Conservation (phyloP, 1,139 yeast genomes). For the Hemisphaericaspora xylofermentans region DNA sequence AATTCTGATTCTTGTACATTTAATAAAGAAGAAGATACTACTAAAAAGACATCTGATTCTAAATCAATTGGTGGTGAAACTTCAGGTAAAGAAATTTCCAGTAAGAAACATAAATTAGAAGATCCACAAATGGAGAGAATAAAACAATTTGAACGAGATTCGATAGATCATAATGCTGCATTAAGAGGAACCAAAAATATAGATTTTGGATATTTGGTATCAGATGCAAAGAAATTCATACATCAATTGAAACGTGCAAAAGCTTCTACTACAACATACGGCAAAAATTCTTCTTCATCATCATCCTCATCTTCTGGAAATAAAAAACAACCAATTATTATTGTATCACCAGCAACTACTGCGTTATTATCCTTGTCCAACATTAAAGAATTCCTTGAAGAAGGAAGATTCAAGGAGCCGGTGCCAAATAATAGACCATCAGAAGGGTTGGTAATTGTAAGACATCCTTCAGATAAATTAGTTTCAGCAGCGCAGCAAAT, state of each 20-base stretch:
- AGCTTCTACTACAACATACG: conserved; percentile 14
- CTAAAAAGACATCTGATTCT: conserved; percentile 7
- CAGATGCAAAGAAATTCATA: conserved; percentile 68
- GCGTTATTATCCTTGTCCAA: conserved; percentile 79
- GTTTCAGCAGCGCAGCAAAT: conserved; percentile 57
- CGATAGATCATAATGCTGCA: conserved; percentile 76
- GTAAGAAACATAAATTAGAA: conserved; percentile 29
- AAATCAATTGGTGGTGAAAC: conserved; percentile 6
- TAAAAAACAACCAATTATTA: conserved; percentile 83
- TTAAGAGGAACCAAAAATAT: conserved; percentile 75
- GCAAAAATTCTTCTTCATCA: not conserved
- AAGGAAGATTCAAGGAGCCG: conserved; percentile 70
- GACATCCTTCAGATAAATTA: conserved; percentile 56
- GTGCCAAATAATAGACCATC: conserved; percentile 38
- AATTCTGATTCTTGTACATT: conserved; percentile 57
- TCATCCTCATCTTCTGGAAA: not conserved
- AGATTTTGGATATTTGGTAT: conserved; percentile 71
- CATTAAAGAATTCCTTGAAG: conserved; percentile 77
- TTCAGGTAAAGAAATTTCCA: conserved; percentile 8
- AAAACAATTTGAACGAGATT: conserved; percentile 58
- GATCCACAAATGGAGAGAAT: conserved; percentile 62
- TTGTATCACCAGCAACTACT: conserved; percentile 93
- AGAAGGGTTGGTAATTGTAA: conserved; percentile 49
- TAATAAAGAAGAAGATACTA: conserved; percentile 26
- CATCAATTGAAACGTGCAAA: conserved; percentile 49